Conservation (phyloP, 1,284 basidiomycete species). For the Clitocybe nebularis region DNA sequence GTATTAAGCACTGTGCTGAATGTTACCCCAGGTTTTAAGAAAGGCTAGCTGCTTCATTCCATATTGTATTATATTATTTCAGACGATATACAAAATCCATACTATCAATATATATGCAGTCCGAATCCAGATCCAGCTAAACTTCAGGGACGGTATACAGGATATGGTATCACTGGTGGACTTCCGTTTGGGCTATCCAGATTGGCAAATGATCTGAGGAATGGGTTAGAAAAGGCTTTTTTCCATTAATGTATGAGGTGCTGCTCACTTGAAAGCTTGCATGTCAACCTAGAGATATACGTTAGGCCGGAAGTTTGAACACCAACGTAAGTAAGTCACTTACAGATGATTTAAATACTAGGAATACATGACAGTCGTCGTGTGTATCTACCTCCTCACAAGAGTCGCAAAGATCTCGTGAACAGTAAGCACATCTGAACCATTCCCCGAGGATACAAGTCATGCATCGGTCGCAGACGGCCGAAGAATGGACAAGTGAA, state of each 20-base stretch:
- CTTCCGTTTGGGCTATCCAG: conserved; percentile 50
- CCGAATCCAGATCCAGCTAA: conserved; percentile 6
- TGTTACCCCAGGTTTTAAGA: conserved; percentile 65
- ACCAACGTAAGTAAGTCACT: conserved; percentile 17
- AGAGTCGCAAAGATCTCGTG: conserved; percentile 74
- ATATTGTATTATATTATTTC: conserved; percentile 11
- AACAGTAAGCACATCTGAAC: conserved; percentile 86
- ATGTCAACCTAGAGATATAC: conserved; percentile 48
- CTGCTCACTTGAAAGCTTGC: conserved; percentile 49
- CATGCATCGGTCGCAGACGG: conserved; percentile 77
- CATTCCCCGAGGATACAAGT: conserved; percentile 73
- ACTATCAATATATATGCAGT: too few species aligned
- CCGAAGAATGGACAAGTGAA: conserved; percentile 59
- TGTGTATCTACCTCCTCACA: conserved; percentile 65
- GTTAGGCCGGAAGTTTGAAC: conserved; percentile 4
- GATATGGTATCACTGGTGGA: conserved; percentile 56
- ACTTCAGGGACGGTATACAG: conserved; percentile 41
- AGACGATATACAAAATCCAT: not conserved
- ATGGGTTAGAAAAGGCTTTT: conserved; percentile 4
- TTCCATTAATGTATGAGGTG: conserved; percentile 1
- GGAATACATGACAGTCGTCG: conserved; percentile 76
- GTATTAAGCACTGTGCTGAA: not conserved
- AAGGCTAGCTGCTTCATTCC: conserved; percentile 45
- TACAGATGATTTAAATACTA: conserved; percentile 82
- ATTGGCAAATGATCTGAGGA: conserved; percentile 50